phyloP scores from a whole-genome alignment of 2,329 filamentous ascomycete genomes.

The Fusarium incarnatum region DNA sequence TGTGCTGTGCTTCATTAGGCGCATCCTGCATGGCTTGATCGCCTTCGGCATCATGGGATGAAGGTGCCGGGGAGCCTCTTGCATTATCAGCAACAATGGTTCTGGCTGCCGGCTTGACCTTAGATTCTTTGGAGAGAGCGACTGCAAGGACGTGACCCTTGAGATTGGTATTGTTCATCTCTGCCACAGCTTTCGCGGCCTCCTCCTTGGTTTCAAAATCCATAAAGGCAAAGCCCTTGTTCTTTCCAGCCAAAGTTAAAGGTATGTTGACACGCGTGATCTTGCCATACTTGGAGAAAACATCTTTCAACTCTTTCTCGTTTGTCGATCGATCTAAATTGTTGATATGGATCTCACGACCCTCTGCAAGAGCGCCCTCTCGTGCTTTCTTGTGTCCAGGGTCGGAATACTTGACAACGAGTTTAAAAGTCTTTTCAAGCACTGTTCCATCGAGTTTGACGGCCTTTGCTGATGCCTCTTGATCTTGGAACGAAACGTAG shows the following conservation, averaged over 20 bases:
- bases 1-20: conserved; percentile 25
- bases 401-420: conserved; percentile 86
- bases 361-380: conserved; percentile 84
- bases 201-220: conserved; percentile 79
- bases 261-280: conserved; percentile 80
- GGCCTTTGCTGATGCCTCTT: conserved; percentile 76
- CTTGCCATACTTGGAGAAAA: conserved; percentile 81
- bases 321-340: conserved; percentile 72
- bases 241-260: conserved; percentile 73
- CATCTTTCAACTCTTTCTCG: conserved; percentile 75
- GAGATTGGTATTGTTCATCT: conserved; percentile 78
- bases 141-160: conserved; percentile 76
- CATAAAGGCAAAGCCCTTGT: conserved; percentile 83
- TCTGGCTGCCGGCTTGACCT: conserved; percentile 67
- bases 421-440: conserved; percentile 74
- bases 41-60: conserved; percentile 51
- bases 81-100: conserved; percentile 50
- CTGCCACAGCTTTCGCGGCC: conserved; percentile 72
- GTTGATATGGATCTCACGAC: conserved; percentile 83
- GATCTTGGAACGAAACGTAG: conserved; percentile 87
- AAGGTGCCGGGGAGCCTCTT: conserved; percentile 52
- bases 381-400: conserved; percentile 82
- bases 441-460: conserved; percentile 77
- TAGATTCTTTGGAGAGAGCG: conserved; percentile 66
- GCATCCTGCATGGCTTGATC: conserved; percentile 56